Percentiles rank a stretch among this genome's conserved stretches.
phyloP scores from a whole-genome alignment of 176 grass and related monocot species.

The Cymbopogon citratus region DNA sequence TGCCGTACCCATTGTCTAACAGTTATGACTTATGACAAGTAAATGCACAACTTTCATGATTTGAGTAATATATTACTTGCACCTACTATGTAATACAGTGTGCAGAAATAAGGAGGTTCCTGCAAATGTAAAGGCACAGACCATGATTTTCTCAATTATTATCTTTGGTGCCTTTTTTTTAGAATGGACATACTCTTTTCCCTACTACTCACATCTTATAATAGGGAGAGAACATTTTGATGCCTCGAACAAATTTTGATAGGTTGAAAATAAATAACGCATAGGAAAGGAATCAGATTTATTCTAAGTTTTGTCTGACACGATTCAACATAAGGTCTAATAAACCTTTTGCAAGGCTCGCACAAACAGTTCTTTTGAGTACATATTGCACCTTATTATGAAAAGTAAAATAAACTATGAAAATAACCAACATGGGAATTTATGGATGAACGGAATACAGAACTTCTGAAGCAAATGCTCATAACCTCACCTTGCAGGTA shows the following conservation, averaged over 20 bases:
- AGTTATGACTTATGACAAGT: neutral
- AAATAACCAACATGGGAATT: neutral
- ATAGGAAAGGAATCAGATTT: neutral
- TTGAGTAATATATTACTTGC: neutral
- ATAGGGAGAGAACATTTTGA: neutral
- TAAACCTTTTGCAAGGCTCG: neutral
- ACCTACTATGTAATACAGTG: neutral
- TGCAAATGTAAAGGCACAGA: neutral
- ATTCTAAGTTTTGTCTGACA: neutral
- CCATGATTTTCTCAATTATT: neutral
- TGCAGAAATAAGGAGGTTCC: neutral
- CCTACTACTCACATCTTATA: neutral
- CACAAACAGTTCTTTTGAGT: neutral
- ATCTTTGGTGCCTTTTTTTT: neutral
- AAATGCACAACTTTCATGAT: neutral
- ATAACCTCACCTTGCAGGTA: constrained; percentile 71
- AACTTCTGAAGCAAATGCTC: neutral
- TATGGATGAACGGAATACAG: neutral
- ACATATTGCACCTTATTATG: neutral
- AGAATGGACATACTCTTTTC: neutral
- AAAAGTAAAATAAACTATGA: neutral
- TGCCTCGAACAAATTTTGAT: neutral
- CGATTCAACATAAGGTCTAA: neutral
- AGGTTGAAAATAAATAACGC: neutral
- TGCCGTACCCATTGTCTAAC: neutral